Conservation (phyloP, 108 stramenopile genomes). For the Cylindrotheca closterium region DNA sequence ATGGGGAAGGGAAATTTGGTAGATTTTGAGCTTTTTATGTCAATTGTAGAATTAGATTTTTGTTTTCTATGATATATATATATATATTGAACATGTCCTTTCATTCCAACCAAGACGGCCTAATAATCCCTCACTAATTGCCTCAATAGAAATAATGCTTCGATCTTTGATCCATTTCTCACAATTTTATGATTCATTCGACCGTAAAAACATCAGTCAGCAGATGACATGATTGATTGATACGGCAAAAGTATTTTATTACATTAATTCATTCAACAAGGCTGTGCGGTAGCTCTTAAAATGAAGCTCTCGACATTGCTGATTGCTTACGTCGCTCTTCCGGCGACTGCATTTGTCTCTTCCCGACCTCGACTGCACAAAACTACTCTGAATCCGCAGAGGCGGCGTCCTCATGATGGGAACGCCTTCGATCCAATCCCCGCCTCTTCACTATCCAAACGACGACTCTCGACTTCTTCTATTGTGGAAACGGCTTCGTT, state of each 20-base stretch:
- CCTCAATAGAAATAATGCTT: neutral
- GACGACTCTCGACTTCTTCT: neutral
- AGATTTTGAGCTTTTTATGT: neutral
- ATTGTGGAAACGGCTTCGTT: neutral
- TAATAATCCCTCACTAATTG: neutral
- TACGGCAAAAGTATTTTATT: too few species aligned
- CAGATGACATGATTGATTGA: too few species aligned
- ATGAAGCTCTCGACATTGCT: too few species aligned
- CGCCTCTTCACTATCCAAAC: neutral
- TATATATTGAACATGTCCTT: neutral
- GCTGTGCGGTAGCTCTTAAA: too few species aligned
- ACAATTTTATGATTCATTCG: too few species aligned
- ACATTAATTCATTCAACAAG: too few species aligned
- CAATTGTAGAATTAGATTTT: neutral
- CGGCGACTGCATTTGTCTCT: neutral
- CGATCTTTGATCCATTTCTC: neutral
- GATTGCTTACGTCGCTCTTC: too few species aligned
- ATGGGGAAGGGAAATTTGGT: neutral
- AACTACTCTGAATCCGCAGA: neutral
- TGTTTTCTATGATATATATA: neutral
- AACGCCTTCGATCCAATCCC: neutral
- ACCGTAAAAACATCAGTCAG: too few species aligned
- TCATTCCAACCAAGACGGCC: neutral
- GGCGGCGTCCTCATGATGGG: neutral
- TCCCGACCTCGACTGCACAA: neutral